A percentile compares a stretch with the other conserved stretches of the same genome.
Conservation (phyloP, 345 rosid species). For the Eucalyptus marginata region DNA sequence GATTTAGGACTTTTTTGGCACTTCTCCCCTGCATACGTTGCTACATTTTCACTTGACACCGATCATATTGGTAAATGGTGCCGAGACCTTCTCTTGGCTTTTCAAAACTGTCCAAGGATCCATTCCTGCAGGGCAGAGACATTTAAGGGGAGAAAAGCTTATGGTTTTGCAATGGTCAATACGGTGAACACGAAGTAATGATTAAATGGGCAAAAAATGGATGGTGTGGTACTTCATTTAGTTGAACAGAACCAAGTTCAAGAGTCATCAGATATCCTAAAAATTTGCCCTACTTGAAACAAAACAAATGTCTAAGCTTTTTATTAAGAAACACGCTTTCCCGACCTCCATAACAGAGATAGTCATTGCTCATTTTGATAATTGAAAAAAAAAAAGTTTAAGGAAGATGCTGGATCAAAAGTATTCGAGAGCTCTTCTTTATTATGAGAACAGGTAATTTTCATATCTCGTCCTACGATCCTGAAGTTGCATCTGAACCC, state of each 20-base stretch:
- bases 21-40: not conserved
- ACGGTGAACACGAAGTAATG: not conserved
- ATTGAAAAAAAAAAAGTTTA: not conserved
- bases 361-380: not conserved
- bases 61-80: not conserved
- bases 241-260: not conserved
- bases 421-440: not conserved
- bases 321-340: not conserved
- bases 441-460: not conserved
- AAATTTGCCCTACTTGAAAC: not conserved
- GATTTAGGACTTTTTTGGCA: too few species aligned
- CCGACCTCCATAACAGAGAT: not conserved
- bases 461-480: not conserved
- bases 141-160: not conserved
- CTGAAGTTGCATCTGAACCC: not conserved
- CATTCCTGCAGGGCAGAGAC: not conserved
- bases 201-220: not conserved
- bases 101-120: not conserved
- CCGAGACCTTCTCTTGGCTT: not conserved
- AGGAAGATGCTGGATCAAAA: not conserved
- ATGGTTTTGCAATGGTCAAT: not conserved
- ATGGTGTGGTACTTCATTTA: not conserved
- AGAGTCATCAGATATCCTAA: not conserved
- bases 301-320: not conserved
- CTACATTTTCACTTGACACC: not conserved